Evolutionary conservation across 768 basidiomycete genomes (phyloP), one percentile per base, ranked within the genome.

Genomic region (Hirschioporus abietinus): DNA sequence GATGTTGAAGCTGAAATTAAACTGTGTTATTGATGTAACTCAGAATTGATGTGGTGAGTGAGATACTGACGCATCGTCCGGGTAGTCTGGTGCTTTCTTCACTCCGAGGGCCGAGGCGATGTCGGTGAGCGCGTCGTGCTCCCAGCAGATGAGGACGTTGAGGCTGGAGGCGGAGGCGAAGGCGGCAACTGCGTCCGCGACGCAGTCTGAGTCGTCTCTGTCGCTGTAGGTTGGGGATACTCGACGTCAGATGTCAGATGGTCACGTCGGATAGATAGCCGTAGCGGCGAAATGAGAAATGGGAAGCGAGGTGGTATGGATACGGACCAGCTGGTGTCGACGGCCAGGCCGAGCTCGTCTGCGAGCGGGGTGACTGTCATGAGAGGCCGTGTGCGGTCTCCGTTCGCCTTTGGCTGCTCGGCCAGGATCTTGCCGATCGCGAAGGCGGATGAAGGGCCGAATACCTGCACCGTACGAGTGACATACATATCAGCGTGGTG

Each of bases 361-460:
- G 68, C 68, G 5, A 68, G 63, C 8, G 68, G 68, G n/a, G 68
- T 68, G 60, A 68, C 68, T 7, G 68, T 68, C 63, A 57, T 60
- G 23, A 68, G 27, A 5, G 68, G 68, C 25, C 68, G 35, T 20
- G 61, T 62, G 23, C 68, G 60, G 42, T 66, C 61, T 7, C 66
- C 68, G 60, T 68, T 57, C 1, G 36, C 8, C 30, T 68, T 61
- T 10, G 68, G 68, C 27, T 24, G 63, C 35, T 68, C 68, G 34
- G 68, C 68, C 57, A 68, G 23, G 60, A 68, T 68, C 58, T 67
- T 63, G 24, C 68, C 68, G 66, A 68, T 68, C 62, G 68, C 62
- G 58, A 52, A 68, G 18, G 6, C 18, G 7, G 66, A 67, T 23
- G n/a, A 25, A 24, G 60, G 66, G 18, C 68, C 66, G 66, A 68